These are phyloP conservation scores for Lodderomyces orthopsilosis DNA, from an alignment of 1,139 yeast species.

Conservation along the genomic window DNA sequence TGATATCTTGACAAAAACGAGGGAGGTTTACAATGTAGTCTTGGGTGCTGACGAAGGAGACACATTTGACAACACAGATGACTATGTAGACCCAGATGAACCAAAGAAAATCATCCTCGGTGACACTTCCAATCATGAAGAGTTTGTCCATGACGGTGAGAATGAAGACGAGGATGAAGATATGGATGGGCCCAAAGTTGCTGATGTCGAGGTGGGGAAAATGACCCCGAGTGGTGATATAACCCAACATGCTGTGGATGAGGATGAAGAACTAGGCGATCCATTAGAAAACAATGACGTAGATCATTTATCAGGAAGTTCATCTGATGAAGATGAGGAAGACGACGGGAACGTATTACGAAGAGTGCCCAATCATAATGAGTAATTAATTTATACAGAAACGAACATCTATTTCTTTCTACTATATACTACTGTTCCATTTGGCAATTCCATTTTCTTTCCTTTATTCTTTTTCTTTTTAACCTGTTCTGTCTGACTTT, in stretches of 20 bases:
- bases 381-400: slow-evolving; percentile 16
- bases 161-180: slow-evolving; percentile 21
- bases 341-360: slow-evolving; percentile 29
- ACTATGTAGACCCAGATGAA: slow-evolving; percentile 34
- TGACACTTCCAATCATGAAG: slow-evolving; percentile 35
- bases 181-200: slow-evolving; percentile 10
- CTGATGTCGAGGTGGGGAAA: slow-evolving; percentile 13
- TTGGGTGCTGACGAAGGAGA: slow-evolving; percentile 38
- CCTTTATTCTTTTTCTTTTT: slow-evolving; percentile 40
- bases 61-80: slow-evolving; percentile 34
- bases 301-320: slow-evolving; percentile 39
- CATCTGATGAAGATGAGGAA: slow-evolving; percentile 27
- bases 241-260: slow-evolving; percentile 10
- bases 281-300: slow-evolving; percentile 27
- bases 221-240: slow-evolving; percentile 22
- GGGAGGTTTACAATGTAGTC: slow-evolving; percentile 47
- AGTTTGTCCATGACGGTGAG: slow-evolving; percentile 26
- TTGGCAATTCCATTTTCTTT: slow-evolving; percentile 51
- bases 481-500: slow-evolving; percentile 19
- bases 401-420: slow-evolving; percentile 23
- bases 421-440: slow-evolving; percentile 57
- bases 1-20: slow-evolving; percentile 40
- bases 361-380: slow-evolving; percentile 41
- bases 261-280: slow-evolving; percentile 25
- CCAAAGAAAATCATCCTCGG: slow-evolving; percentile 31